phyloP scores from a whole-genome alignment of 352 stramenopile species.

The Globisporangium iwayamae region DNA sequence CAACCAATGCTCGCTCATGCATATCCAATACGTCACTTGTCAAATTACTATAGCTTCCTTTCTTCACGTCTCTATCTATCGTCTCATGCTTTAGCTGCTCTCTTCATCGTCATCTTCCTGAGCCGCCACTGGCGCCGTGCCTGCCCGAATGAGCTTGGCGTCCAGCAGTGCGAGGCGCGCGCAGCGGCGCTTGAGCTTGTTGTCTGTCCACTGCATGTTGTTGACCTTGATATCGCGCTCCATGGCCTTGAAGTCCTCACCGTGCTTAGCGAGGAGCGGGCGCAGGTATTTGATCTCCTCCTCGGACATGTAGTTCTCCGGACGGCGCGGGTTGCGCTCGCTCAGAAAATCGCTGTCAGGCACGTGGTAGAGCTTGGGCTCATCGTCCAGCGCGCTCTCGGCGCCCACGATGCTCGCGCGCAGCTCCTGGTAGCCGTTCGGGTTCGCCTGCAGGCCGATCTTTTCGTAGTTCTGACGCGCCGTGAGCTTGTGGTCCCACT shows the following conservation, averaged over 20 bases:
- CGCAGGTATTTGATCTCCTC: slow-evolving; percentile 78
- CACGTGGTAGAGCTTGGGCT: slow-evolving; percentile 63
- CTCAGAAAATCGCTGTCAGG: slow-evolving; percentile 76
- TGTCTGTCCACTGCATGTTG: slow-evolving; percentile 80
- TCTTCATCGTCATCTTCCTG: slow-evolving; percentile 17
- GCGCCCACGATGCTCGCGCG: slow-evolving; percentile 41
- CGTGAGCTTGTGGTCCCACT: slow-evolving; percentile 80
- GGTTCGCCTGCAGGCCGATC: slow-evolving; percentile 63
- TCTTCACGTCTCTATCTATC: slow-evolving; percentile 5
- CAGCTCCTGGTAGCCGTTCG: slow-evolving; percentile 56
- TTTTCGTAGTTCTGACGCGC: slow-evolving; percentile 79
- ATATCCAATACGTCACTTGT: slow-evolving; percentile 15
- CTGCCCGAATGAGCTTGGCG: slow-evolving; percentile 60
- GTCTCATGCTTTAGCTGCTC: slow-evolving; percentile 17
- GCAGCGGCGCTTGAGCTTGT: slow-evolving; percentile 68
- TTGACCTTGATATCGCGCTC: slow-evolving; percentile 81
- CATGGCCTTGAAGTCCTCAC: slow-evolving; percentile 76
- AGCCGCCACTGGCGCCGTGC: slow-evolving; percentile 2
- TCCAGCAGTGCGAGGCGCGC: slow-evolving; percentile 71
- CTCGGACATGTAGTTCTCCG: slow-evolving; percentile 75
- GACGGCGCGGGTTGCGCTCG: slow-evolving; percentile 67
- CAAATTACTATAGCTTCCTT: slow-evolving; percentile 13
- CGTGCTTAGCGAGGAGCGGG: slow-evolving; percentile 63
- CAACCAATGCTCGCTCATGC: neutral
- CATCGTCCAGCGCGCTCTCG: slow-evolving; percentile 53